These are phyloP conservation scores for Leccinum uliginosum DNA, from an alignment of 768 basidiomycete species.

Conservation along the genomic window DNA sequence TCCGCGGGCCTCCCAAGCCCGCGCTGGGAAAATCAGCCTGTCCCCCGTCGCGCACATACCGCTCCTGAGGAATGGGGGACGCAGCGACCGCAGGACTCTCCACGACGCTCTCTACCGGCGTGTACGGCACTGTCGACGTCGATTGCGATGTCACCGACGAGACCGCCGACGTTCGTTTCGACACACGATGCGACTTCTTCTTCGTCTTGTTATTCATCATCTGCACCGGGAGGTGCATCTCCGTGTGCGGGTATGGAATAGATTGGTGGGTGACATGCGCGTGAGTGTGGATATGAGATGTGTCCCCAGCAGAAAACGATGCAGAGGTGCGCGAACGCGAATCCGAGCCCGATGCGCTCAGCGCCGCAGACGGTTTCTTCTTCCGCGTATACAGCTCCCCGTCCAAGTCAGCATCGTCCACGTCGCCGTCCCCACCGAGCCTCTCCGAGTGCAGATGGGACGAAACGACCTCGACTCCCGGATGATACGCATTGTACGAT, in stretches of 20 bases:
- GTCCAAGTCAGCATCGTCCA: conserved; percentile 58
- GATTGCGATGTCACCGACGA: conserved; percentile 45
- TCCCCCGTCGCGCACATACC: conserved; percentile 26
- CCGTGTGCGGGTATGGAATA: conserved; percentile 24
- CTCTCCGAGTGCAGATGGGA: conserved; percentile 9
- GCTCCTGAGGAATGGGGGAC: conserved; percentile 29
- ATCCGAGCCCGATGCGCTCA: conserved; percentile 45
- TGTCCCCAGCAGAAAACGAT: conserved; percentile 34
- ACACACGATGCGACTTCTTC: conserved; percentile 15
- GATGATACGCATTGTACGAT: neutral
- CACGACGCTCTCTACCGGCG: conserved; percentile 32
- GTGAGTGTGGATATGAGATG: conserved; percentile 19
- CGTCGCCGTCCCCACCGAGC: conserved; percentile 17
- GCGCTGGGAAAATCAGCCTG: conserved; percentile 34
- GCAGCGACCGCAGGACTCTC: conserved; percentile 17
- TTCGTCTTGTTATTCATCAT: conserved; percentile 8
- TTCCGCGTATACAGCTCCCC: conserved; percentile 49
- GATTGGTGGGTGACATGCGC: conserved; percentile 24
- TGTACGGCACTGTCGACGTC: conserved; percentile 40
- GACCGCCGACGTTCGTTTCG: conserved; percentile 32
- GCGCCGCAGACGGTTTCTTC: conserved; percentile 25
- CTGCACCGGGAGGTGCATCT: conserved; percentile 24
- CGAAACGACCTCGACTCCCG: neutral
- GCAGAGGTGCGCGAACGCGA: conserved; percentile 60
- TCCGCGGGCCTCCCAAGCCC: conserved; percentile 32